Percentiles rank a stretch among this genome's conserved stretches.
phyloP scores from a whole-genome alignment of 2,329 filamentous ascomycete genomes.

The Fusarium albidum region DNA sequence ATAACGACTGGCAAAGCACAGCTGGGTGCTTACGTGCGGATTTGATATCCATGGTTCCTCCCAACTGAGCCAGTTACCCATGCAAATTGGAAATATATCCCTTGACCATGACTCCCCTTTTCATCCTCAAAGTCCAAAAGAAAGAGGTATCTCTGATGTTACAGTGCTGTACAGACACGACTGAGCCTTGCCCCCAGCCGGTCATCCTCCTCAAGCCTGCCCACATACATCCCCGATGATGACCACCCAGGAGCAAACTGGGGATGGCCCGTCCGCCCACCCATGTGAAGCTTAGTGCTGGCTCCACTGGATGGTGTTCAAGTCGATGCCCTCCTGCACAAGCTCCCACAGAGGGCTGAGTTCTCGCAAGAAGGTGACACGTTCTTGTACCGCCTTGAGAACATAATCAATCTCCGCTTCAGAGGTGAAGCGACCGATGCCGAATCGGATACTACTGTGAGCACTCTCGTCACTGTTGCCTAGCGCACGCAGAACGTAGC shows the following conservation, averaged over 20 bases:
- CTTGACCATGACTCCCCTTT: constrained; percentile 35
- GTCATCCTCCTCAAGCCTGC: constrained; percentile 20
- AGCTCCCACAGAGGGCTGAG: constrained; percentile 97
- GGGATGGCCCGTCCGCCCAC: constrained; percentile 10
- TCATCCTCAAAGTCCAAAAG: constrained; percentile 36
- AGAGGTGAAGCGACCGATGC: constrained; percentile 96
- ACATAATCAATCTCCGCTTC: constrained; percentile 97
- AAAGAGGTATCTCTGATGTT: constrained; percentile 46
- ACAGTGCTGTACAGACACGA: constrained; percentile 46
- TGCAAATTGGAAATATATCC: constrained; percentile 22
- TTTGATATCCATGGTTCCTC: constrained; percentile 17
- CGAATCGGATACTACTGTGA: constrained; percentile 97
- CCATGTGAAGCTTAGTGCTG: constrained; percentile 72
- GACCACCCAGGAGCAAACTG: background rate
- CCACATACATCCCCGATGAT: constrained; percentile 4
- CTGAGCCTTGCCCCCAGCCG: constrained; percentile 32
- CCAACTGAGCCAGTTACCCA: constrained; percentile 24
- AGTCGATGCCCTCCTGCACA: constrained; percentile 94
- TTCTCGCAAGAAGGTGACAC: constrained; percentile 92
- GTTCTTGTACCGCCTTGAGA: constrained; percentile 88
- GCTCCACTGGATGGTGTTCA: constrained; percentile 98
- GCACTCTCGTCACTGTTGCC: constrained; percentile 98
- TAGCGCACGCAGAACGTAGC: constrained; percentile 92
- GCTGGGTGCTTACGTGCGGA: constrained; percentile 15
- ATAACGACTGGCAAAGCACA: constrained; percentile 15